Percentiles rank a stretch among this genome's conserved stretches.
phyloP scores from a whole-genome alignment of 2,329 filamentous ascomycete species.

The Scedosporium apiospermum region DNA sequence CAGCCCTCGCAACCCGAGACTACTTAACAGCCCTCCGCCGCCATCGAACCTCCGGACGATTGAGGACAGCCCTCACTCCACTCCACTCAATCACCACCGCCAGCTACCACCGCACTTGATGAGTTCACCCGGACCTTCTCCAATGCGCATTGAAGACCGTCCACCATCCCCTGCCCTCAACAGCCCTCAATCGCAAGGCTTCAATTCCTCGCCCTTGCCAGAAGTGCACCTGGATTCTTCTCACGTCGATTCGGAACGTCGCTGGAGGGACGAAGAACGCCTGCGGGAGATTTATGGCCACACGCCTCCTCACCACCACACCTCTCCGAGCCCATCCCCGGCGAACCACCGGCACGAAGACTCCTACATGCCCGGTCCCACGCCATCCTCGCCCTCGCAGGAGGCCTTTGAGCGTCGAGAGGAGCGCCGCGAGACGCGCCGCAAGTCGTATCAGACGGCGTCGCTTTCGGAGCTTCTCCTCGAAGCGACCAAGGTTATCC shows the following conservation, averaged over 20 bases:
- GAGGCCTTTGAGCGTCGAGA: slow-evolving; percentile 21
- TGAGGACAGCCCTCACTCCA: background rate
- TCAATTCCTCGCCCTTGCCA: slow-evolving; percentile 9
- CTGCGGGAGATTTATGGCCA: slow-evolving; percentile 45
- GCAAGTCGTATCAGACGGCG: slow-evolving; percentile 26
- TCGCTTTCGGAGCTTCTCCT: slow-evolving; percentile 45
- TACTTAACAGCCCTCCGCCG: background rate
- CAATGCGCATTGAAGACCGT: slow-evolving; percentile 1
- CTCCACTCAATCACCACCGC: background rate
- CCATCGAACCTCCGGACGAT: background rate
- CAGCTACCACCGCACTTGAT: background rate
- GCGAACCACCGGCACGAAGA: slow-evolving; percentile 4
- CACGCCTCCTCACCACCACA: slow-evolving; percentile 10
- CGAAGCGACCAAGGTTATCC: slow-evolving; percentile 41
- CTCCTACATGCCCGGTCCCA: slow-evolving; percentile 6
- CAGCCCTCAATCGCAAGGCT: background rate
- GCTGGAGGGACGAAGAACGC: slow-evolving; percentile 37
- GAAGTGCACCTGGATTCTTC: slow-evolving; percentile 9
- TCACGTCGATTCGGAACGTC: slow-evolving; percentile 22
- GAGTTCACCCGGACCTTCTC: slow-evolving; percentile 7
- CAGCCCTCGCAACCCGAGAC: background rate
- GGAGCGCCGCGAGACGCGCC: slow-evolving; percentile 13
- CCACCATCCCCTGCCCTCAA: background rate
- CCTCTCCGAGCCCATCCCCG: slow-evolving; percentile 2
- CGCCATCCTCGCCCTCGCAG: slow-evolving; percentile 12